Evolutionary conservation across 208 protist genomes (phyloP).

Genomic region (Acanthamoeba castellanii): DNA sequence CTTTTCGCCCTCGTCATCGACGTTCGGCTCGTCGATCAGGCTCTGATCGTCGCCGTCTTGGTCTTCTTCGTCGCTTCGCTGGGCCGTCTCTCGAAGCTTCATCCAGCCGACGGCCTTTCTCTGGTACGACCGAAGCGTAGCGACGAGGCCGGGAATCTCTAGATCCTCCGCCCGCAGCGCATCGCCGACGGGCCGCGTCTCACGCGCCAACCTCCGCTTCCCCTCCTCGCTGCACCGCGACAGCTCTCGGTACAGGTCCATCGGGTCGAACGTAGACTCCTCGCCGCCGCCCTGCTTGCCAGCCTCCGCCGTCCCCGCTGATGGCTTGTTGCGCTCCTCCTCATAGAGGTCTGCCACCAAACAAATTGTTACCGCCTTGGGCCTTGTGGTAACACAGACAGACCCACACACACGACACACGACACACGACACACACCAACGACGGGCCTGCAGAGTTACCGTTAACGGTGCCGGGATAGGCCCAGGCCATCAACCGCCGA

Average conservation of each 20-base stretch:
- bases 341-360: conserved; percentile 2
- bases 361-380: neutral
- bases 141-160: neutral
- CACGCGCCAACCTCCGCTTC: neutral
- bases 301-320: neutral
- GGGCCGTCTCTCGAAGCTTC: neutral
- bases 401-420: no score
- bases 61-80: neutral
- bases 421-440: no score
- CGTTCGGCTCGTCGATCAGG: neutral
- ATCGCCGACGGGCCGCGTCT: neutral
- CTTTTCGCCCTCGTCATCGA: neutral
- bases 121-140: conserved; percentile 61
- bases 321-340: neutral
- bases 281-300: neutral
- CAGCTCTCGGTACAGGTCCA: conserved; percentile 47
- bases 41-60: neutral
- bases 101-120: conserved; percentile 45
- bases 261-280: neutral
- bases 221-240: conserved; percentile 15
- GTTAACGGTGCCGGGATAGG: neutral
- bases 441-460: neutral
- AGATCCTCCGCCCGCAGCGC: neutral
- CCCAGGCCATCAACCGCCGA: conserved; percentile 20
- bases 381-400: no score